Percentiles rank a stretch among this genome's conserved stretches.
Conservation (phyloP, 495 filamentous ascomycete species). For the Stereocaulon alpinum region DNA sequence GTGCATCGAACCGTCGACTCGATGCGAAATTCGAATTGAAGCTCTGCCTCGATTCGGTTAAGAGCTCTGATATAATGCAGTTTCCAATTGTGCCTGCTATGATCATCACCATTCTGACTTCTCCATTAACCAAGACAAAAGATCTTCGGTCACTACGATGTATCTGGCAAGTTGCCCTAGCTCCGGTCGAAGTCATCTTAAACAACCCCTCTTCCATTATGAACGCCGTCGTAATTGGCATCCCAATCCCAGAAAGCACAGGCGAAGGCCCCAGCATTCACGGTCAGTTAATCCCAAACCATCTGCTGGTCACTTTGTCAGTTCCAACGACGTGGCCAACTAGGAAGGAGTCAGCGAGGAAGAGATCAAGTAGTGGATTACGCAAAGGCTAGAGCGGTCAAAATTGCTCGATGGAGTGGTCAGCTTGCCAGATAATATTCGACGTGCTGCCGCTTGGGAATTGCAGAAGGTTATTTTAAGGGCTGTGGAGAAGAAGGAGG, state of each 20-base stretch:
- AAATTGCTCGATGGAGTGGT: slow-evolving; percentile 65
- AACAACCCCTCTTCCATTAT: slow-evolving; percentile 55
- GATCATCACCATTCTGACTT: slow-evolving; percentile 40
- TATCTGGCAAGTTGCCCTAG: slow-evolving; percentile 66
- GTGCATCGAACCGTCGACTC: slow-evolving; percentile 39
- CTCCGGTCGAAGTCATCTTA: slow-evolving; percentile 69
- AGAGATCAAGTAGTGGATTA: slow-evolving; percentile 51
- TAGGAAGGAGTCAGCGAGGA: slow-evolving; percentile 39
- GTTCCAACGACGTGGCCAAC: slow-evolving; percentile 25
- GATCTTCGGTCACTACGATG: slow-evolving; percentile 33
- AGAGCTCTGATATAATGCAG: slow-evolving; percentile 43
- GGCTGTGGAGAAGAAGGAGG: slow-evolving; percentile 36
- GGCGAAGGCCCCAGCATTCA: slow-evolving; percentile 60
- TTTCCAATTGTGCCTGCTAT: slow-evolving; percentile 46
- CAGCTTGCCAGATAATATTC: slow-evolving; percentile 53
- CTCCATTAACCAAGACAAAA: slow-evolving; percentile 32
- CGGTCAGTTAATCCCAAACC: slow-evolving; percentile 50
- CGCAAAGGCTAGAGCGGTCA: slow-evolving; percentile 46
- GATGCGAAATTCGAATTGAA: slow-evolving; percentile 47
- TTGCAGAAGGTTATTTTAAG: slow-evolving; percentile 58
- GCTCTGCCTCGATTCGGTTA: slow-evolving; percentile 36
- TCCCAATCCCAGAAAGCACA: slow-evolving; percentile 42
- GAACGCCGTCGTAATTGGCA: slow-evolving; percentile 71
- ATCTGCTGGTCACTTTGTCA: slow-evolving; percentile 59
- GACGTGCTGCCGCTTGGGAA: slow-evolving; percentile 67